A percentile compares a stretch with the other conserved stretches of the same genome.
These are phyloP conservation scores for Phytophthora hibernalis DNA, from an alignment of 352 stramenopile species.

Conservation along the genomic window DNA sequence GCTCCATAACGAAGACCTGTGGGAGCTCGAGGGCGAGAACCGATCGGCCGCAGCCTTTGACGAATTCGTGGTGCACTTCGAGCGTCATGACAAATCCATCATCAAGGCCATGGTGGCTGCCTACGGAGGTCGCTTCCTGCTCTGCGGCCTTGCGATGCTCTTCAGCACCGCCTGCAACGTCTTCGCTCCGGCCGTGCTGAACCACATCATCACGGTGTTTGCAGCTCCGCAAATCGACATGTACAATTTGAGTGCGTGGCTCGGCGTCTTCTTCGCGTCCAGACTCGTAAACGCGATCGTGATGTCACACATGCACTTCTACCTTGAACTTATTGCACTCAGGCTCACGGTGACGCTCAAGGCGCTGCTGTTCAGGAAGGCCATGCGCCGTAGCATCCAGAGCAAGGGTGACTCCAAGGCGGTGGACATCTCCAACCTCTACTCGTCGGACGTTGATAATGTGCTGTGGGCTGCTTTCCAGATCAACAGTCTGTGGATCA, in stretches of 20 bases:
- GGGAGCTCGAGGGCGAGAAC: constrained; percentile 45
- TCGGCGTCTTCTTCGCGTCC: constrained; percentile 55
- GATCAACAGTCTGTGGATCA: constrained; percentile 58
- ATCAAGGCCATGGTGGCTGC: constrained; percentile 26
- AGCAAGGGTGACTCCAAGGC: constrained; percentile 14
- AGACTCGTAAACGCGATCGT: constrained; percentile 42
- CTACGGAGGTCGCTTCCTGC: constrained; percentile 40
- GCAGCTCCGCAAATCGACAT: constrained; percentile 37
- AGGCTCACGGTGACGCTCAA: constrained; percentile 47
- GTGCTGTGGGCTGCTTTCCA: constrained; percentile 45
- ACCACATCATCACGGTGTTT: constrained; percentile 53
- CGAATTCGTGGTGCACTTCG: constrained; percentile 33
- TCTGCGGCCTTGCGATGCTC: constrained; percentile 37
- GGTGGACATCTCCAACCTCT: constrained; percentile 93
- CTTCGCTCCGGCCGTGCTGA: constrained; percentile 53
- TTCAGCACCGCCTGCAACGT: constrained; percentile 43
- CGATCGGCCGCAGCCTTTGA: constrained; percentile 28
- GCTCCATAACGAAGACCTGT: constrained; percentile 53
- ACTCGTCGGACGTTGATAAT: constrained; percentile 89
- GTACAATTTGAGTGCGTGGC: constrained; percentile 34
- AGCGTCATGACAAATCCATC: constrained; percentile 34
- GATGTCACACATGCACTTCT: constrained; percentile 31
- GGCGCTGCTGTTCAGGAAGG: constrained; percentile 53
- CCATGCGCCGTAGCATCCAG: constrained; percentile 38
- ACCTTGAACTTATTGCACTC: constrained; percentile 41